Evolutionary conservation across 495 filamentous ascomycete species (phyloP), one percentile per base, ranked within the genome.

Genomic region (Penicillium lagena): DNA sequence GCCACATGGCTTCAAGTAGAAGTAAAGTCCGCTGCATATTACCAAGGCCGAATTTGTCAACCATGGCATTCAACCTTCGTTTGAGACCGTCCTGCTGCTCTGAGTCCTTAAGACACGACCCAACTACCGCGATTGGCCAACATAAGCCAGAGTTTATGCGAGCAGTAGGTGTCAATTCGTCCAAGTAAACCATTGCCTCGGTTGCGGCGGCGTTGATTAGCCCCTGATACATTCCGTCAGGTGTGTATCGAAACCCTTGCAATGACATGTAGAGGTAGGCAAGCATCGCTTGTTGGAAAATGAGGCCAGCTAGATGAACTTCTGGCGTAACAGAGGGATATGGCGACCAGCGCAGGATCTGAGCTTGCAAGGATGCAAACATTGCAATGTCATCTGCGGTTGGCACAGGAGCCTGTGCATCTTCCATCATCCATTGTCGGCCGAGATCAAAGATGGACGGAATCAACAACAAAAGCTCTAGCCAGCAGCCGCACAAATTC

Each of bases 401-500:
- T 4, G 64, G 60, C 28, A 60, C 30, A 2, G 35, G 13, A 11
- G 45, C 34, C 22, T 56, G 50, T 9, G 44, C 35, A 27, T 60
- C 58, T 3, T 55, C 48, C 52, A 63, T 60, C 54, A 65, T 62
- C 64, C 59, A 67, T 29, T 66, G 62, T 39, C 64, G 55, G 7
- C 64, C 64, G n/a, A 67, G 58, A 37, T 67, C 64, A 35, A 67
- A 67, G 11, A 67, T 66, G 29, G 60, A 63, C 0, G 64, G 64
- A 12, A 67, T 64, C 14, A 67, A 30, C 5, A 67, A 54, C 15
- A 67, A 35, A 0, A 67, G 47, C 17, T 67, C 64, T 14, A 67
- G 29, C 64, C 64, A 67, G 39, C 64, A 67, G 28, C 64, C 64
- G 39, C 60, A 65, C 4, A 67, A 41, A 13, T 67, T 67, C 7